Conservation (phyloP, 2,329 filamentous ascomycete species). For the Grosmannia serpens region DNA sequence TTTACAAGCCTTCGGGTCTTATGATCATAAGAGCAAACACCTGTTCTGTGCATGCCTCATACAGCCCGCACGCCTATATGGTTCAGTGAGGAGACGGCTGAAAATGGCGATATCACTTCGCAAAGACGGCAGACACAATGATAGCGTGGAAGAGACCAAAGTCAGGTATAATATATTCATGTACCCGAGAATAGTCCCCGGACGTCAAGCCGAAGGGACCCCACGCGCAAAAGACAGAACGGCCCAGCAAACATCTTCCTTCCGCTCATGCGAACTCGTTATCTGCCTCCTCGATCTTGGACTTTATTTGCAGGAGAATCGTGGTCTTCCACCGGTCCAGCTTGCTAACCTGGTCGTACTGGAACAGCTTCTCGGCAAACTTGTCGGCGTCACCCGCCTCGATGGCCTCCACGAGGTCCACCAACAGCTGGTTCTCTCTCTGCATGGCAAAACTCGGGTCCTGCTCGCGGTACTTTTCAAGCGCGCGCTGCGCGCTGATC, state of each 20-base stretch:
- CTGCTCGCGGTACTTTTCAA: conserved; percentile 71
- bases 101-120: too few species aligned
- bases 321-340: conserved; percentile 96
- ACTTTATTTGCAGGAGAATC: conserved; percentile 72
- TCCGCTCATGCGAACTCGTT: conserved; percentile 23
- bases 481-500: conserved; percentile 65
- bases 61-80: too few species aligned
- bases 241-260: not conserved
- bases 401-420: conserved; percentile 63
- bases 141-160: too few species aligned
- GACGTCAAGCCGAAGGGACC: not conserved
- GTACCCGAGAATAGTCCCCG: not conserved
- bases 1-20: too few species aligned
- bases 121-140: too few species aligned
- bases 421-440: conserved; percentile 70
- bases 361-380: conserved; percentile 77
- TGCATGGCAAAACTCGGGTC: conserved; percentile 67
- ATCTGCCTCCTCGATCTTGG: conserved; percentile 53
- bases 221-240: not conserved
- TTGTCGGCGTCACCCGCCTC: conserved; percentile 69
- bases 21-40: too few species aligned
- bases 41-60: too few species aligned
- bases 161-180: too few species aligned
- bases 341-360: conserved; percentile 86
- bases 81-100: too few species aligned